phyloP scores from a whole-genome alignment of 768 basidiomycete species.

The Boletus tomentosulus region DNA sequence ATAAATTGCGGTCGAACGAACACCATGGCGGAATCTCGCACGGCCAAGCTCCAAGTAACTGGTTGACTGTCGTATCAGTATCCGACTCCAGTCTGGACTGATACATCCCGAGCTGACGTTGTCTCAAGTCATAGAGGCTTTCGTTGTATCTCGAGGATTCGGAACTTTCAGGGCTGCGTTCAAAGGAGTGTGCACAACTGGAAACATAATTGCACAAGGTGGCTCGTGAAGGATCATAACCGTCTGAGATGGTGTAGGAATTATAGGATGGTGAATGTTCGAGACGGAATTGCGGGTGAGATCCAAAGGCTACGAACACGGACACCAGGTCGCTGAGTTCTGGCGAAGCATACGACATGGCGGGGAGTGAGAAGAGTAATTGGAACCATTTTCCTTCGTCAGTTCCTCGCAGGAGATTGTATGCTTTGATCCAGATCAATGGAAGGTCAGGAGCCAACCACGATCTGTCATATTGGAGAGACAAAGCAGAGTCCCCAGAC shows the following conservation, averaged over 20 bases:
- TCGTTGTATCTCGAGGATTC: not conserved
- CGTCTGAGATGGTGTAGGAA: slow-evolving; percentile 6
- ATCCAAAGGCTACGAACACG: slow-evolving; percentile 29
- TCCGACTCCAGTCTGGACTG: not conserved
- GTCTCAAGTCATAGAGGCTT: not conserved
- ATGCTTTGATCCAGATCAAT: slow-evolving; percentile 23
- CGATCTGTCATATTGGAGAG: slow-evolving; percentile 17
- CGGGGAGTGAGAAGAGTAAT: slow-evolving; percentile 28
- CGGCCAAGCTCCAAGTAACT: slow-evolving; percentile 15
- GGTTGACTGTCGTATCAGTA: not conserved
- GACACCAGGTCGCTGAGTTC: slow-evolving; percentile 13
- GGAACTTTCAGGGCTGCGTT: slow-evolving; percentile 6
- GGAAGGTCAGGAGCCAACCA: slow-evolving; percentile 24
- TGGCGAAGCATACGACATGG: slow-evolving; percentile 26
- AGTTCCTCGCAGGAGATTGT: slow-evolving; percentile 21
- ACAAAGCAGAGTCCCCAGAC: not conserved
- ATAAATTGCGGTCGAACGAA: not conserved
- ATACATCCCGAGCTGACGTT: slow-evolving; percentile 5
- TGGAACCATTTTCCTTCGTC: slow-evolving; percentile 7
- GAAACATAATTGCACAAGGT: not conserved
- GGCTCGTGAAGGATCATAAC: slow-evolving; percentile 1
- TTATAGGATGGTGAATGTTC: slow-evolving; percentile 12
- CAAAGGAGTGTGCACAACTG: not conserved
- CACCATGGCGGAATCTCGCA: slow-evolving; percentile 8
- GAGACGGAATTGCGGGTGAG: slow-evolving; percentile 7